Percentiles rank a stretch among this genome's conserved stretches.
Evolutionary conservation across 257 asterid genomes (phyloP).

Genomic region (Jaltomata sinuosa): DNA sequence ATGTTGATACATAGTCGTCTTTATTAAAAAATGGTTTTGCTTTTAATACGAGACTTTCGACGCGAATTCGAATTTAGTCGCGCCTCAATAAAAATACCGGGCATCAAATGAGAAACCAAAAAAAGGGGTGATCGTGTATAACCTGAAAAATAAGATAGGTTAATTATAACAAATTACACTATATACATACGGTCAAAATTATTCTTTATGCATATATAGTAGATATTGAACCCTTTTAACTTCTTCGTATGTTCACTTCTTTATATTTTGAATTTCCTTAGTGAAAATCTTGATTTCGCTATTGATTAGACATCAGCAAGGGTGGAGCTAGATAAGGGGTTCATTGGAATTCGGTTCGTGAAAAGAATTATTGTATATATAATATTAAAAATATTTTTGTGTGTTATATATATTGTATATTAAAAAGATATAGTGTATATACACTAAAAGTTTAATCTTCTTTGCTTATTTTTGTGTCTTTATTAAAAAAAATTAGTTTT

Average conservation of each 20-base stretch:
- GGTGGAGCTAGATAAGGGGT: no score
- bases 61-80: fast-evolving
- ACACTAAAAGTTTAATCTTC: background rate
- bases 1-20: fast-evolving
- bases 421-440: no score
- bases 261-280: no score
- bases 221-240: no score
- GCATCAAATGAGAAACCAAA: fast-evolving
- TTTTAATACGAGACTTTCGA: background rate
- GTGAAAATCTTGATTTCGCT: no score
- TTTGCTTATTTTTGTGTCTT: background rate
- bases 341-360: no score
- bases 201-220: no score
- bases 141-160: background rate
- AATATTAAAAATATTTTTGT: background rate
- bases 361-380: background rate
- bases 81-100: fast-evolving
- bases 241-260: no score
- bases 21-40: fast-evolving
- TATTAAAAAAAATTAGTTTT: background rate
- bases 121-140: background rate
- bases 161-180: no score
- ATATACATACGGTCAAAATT: no score
- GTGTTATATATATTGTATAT: no score
- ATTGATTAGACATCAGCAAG: no score